A percentile compares a stretch with the other conserved stretches of the same genome.
Conservation (phyloP, 345 rosid genomes). For the Turnera subulata region DNA sequence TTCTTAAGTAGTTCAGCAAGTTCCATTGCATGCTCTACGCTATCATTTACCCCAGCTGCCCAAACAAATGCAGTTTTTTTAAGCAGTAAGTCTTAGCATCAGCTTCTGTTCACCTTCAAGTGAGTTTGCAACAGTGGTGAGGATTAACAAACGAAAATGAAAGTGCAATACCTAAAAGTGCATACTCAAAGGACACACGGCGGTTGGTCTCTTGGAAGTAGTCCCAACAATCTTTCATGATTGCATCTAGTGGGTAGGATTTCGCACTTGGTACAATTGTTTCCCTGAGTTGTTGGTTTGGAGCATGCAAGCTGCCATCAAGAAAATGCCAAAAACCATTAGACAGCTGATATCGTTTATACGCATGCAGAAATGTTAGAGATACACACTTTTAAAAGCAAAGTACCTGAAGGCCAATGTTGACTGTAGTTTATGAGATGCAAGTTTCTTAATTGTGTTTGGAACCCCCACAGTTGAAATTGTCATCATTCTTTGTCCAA, state of each 20-base stretch:
- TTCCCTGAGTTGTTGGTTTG: constrained; percentile 86
- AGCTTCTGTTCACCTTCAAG: not conserved
- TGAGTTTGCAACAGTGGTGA: not conserved
- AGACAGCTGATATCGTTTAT: not conserved
- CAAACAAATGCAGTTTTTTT: constrained; percentile 11
- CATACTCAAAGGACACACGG: constrained; percentile 87
- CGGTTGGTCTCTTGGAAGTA: constrained; percentile 76
- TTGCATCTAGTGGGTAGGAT: constrained; percentile 84
- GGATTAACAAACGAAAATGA: not conserved
- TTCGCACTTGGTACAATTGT: constrained; percentile 94
- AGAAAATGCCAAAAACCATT: not conserved
- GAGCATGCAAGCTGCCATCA: constrained; percentile 70
- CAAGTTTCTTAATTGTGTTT: constrained; percentile 85
- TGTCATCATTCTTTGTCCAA: constrained; percentile 97
- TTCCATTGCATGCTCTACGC: constrained; percentile 67
- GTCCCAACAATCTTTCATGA: constrained; percentile 88
- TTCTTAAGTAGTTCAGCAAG: constrained; percentile 76
- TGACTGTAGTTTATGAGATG: constrained; percentile 90
- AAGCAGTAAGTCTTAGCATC: not conserved
- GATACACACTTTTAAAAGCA: not conserved
- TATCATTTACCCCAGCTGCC: constrained; percentile 91
- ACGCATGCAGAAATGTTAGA: not conserved
- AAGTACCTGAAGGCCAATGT: constrained; percentile 87
- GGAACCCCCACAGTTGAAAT: constrained; percentile 97
- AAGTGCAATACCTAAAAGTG: constrained; percentile 65